Evolutionary conservation across 305 asterid species (phyloP).

Genomic region (Fraxinus paxiana): DNA sequence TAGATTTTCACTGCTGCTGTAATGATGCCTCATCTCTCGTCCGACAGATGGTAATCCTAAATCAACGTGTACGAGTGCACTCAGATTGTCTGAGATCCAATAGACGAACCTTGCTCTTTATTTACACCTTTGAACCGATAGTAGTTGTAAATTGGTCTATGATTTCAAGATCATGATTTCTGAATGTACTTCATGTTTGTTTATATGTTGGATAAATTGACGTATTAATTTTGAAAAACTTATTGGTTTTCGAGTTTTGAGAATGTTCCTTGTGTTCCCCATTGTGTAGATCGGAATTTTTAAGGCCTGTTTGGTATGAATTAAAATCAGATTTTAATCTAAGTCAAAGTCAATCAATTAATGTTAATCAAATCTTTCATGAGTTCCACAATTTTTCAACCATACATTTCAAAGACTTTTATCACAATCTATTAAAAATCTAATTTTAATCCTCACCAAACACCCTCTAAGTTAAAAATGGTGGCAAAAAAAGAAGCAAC

Average conservation of each 20-base stretch:
- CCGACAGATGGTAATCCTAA: background rate
- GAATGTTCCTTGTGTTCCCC: background rate
- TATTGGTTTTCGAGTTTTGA: background rate
- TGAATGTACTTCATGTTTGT: constrained; percentile 15
- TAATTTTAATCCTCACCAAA: too few species aligned
- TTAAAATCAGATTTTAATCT: too few species aligned
- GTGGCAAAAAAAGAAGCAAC: background rate
- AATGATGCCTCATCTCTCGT: background rate
- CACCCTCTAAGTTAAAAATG: background rate
- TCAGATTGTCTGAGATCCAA: constrained; percentile 2
- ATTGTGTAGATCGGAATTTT: background rate
- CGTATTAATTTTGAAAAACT: background rate
- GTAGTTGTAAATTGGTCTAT: constrained; percentile 20
- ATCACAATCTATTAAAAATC: too few species aligned
- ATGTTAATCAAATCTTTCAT: too few species aligned
- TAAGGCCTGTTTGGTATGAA: too few species aligned
- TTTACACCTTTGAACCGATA: constrained; percentile 19
- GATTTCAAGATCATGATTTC: constrained; percentile 2
- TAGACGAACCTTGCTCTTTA: constrained; percentile 14
- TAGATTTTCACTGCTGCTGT: background rate
- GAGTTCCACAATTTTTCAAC: too few species aligned
- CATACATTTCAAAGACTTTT: too few species aligned
- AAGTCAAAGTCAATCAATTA: too few species aligned
- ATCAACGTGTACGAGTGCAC: background rate
- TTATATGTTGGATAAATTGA: constrained; percentile 16